Percentiles rank a stretch among this genome's conserved stretches.
Evolutionary conservation across 768 basidiomycete genomes (phyloP).

Genomic region (Cystobasidium onofrii): DNA sequence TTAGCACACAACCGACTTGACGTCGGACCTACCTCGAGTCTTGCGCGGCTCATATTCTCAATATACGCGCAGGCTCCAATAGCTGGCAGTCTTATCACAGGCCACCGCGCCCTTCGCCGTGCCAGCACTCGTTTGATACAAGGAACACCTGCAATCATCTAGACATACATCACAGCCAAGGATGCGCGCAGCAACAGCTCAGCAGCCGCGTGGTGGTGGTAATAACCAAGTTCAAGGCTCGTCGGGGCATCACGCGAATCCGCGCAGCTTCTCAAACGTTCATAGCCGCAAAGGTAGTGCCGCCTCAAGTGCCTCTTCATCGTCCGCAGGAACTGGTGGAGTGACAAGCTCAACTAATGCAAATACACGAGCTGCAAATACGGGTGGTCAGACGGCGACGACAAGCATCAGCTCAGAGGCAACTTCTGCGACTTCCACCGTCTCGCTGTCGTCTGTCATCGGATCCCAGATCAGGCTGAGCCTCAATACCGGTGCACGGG

Average conservation of each 20-base stretch:
- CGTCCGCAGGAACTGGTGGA: background rate
- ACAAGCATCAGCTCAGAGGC: background rate
- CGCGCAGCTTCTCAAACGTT: background rate
- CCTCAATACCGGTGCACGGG: conserved; percentile 1
- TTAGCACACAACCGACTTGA: too few species aligned
- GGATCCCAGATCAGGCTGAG: conserved; percentile 10
- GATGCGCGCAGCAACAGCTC: background rate
- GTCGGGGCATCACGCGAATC: background rate
- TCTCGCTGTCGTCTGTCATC: conserved; percentile 3
- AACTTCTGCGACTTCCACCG: background rate
- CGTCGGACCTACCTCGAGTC: too few species aligned
- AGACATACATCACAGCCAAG: background rate
- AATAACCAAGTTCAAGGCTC: background rate
- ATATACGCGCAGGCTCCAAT: background rate
- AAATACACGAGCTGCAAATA: background rate
- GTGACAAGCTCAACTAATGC: background rate
- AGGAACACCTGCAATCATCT: background rate
- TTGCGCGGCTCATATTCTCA: too few species aligned
- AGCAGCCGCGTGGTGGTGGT: background rate
- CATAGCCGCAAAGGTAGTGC: conserved; percentile 12
- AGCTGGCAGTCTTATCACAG: background rate
- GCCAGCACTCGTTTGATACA: background rate
- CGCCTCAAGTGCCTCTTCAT: background rate
- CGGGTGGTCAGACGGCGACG: background rate
- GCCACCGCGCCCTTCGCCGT: background rate